A percentile compares a stretch with the other conserved stretches of the same genome.
phyloP scores from a whole-genome alignment of 805 yeast species.

The Cyberlindnera veronae region DNA sequence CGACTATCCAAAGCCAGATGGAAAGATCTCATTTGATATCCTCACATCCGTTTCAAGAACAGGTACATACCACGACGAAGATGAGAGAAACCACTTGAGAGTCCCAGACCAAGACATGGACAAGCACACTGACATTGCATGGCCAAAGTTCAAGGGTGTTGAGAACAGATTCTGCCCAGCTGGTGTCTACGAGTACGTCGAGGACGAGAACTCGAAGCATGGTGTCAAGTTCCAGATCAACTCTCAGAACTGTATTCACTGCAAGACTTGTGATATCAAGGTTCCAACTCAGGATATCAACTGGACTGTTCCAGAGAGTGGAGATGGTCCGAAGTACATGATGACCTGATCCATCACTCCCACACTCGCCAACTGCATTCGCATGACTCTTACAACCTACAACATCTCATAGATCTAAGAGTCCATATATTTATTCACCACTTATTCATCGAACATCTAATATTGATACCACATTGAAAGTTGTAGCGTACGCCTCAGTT shows the following conservation, averaged over 20 bases:
- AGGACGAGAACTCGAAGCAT: slow-evolving; percentile 50
- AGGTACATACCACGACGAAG: slow-evolving; percentile 94
- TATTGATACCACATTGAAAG: too few species aligned
- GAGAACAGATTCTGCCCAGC: slow-evolving; percentile 97
- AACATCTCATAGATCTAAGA: background rate
- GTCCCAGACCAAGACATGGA: slow-evolving; percentile 58
- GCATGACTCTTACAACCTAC: background rate
- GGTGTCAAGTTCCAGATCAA: slow-evolving; percentile 91
- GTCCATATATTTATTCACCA: background rate
- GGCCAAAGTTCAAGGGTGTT: slow-evolving; percentile 77
- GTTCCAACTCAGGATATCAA: slow-evolving; percentile 91
- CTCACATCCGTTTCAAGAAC: slow-evolving; percentile 94
- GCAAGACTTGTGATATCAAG: slow-evolving; percentile 97
- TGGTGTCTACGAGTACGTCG: slow-evolving; percentile 90
- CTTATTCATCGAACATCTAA: background rate
- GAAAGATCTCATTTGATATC: slow-evolving; percentile 85
- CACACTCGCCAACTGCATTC: background rate
- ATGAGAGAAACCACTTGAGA: slow-evolving; percentile 85
- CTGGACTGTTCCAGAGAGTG: slow-evolving; percentile 99
- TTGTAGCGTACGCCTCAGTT: background rate
- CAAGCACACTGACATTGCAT: slow-evolving; percentile 65
- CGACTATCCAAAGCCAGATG: slow-evolving; percentile 94
- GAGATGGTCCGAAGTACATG: slow-evolving; percentile 96
- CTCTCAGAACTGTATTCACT: slow-evolving; percentile 96
- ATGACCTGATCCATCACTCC: slow-evolving; percentile 46